Percentiles rank a stretch among this genome's conserved stretches.
Conservation (phyloP, 106 monocot genomes). For the Amphibolis antarctica region DNA sequence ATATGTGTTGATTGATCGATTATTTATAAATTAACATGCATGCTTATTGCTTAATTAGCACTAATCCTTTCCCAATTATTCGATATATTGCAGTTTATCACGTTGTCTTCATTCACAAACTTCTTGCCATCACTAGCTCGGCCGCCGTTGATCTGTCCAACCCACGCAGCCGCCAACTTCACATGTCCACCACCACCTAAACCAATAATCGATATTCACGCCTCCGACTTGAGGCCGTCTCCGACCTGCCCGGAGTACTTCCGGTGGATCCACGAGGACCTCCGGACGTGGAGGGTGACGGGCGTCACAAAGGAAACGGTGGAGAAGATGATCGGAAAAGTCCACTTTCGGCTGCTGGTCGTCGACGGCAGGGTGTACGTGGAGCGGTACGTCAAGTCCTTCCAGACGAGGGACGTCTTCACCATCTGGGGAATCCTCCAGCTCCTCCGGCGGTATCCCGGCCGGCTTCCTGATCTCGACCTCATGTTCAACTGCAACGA, state of each 20-base stretch:
- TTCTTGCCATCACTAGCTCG: too few relatives aligned
- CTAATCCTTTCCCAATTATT: too few relatives aligned
- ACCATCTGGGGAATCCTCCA: slow-evolving; percentile 61
- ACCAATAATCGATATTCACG: background rate
- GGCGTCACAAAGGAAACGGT: slow-evolving; percentile 34
- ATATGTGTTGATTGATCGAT: too few relatives aligned
- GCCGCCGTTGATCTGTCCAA: too few relatives aligned
- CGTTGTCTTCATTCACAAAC: too few relatives aligned
- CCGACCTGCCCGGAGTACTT: slow-evolving; percentile 39
- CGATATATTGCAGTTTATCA: too few relatives aligned
- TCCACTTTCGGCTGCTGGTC: slow-evolving; percentile 30
- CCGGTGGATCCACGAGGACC: slow-evolving; percentile 58
- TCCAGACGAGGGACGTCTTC: slow-evolving; percentile 40
- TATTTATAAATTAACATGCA: too few relatives aligned
- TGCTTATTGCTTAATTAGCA: too few relatives aligned
- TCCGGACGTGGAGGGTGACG: slow-evolving; percentile 29
- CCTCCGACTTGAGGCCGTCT: background rate
- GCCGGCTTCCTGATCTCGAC: slow-evolving; percentile 44
- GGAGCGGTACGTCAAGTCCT: slow-evolving; percentile 23
- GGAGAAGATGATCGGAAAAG: slow-evolving; percentile 1
- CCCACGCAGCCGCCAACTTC: too few relatives aligned
- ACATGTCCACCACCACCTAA: background rate
- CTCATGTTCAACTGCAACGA: slow-evolving; percentile 52
- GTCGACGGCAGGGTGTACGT: slow-evolving; percentile 29
- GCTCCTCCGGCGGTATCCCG: slow-evolving; percentile 35